Conservation (phyloP, 306 rosid genomes). For the Vigna nakashimae region DNA sequence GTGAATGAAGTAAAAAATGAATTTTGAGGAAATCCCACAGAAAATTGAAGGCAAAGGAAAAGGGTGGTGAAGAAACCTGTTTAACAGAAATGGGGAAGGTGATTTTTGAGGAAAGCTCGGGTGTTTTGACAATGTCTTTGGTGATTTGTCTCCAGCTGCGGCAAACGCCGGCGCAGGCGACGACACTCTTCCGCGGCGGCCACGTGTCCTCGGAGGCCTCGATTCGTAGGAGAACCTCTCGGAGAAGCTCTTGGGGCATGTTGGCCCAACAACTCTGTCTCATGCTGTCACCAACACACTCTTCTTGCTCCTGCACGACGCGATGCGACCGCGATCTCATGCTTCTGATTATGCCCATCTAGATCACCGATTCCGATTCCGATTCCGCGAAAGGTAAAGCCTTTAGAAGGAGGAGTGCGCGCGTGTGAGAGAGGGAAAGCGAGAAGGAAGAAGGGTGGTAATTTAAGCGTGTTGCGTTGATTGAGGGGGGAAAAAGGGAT, state of each 20-base stretch:
- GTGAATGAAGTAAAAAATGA: neutral
- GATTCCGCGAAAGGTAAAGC: neutral
- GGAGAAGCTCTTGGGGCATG: constrained; percentile 95
- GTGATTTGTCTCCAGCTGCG: constrained; percentile 87
- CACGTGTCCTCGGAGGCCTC: constrained; percentile 82
- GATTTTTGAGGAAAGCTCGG: constrained; percentile 68
- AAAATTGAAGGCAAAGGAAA: neutral
- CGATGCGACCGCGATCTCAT: constrained; percentile 82
- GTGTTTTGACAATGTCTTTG: constrained; percentile 81
- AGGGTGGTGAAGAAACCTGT: constrained; percentile 58
- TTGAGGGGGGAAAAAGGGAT: constrained; percentile 8
- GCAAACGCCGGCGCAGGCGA: constrained; percentile 94
- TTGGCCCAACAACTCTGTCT: constrained; percentile 84
- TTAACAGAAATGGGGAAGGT: constrained; percentile 95
- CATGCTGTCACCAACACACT: constrained; percentile 47
- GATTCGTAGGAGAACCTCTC: constrained; percentile 78
- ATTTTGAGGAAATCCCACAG: neutral
- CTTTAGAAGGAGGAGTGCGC: neutral
- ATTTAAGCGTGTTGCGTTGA: constrained; percentile 36
- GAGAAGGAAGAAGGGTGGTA: neutral
- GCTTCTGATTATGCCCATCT: constrained; percentile 63
- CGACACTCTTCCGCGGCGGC: constrained; percentile 88
- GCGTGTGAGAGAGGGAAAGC: neutral
- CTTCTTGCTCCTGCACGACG: constrained; percentile 59
- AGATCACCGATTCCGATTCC: neutral